Evolutionary conservation across 2,329 filamentous ascomycete genomes (phyloP), one percentile per base, ranked within the genome.

Genomic region (Paecilomyces dactylethromorphus): DNA sequence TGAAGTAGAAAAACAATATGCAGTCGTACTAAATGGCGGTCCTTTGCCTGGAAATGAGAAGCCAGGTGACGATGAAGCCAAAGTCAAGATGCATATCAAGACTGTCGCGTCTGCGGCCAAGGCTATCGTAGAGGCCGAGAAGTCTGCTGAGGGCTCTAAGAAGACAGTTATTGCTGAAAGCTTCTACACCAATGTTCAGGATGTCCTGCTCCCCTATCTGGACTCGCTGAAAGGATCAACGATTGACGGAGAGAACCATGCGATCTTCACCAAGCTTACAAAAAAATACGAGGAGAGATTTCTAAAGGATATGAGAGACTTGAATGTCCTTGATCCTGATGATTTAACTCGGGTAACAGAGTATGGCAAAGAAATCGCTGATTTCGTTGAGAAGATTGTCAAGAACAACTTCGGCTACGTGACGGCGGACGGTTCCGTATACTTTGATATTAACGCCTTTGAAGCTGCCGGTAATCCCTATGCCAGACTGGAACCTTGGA

Each of bases 371-470:
- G 87, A 96, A 69, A 97, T 97, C 68, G 91, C 90, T 53, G 79
- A 83, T 10, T 97, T 96, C 63, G 91, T 97, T 0, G 84, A 93
- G 68, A 86, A 84, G 63, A 90, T 96, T 58, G 85, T 95, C 22
- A 79, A 88, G 56, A 96, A 96, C 70, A 89, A 90, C 0, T 97
- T 92, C 66, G 93, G 88, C 1, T 97, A 97, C 69, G 78, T 76
- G 33, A 84, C 84, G 0, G 74, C 79, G 0, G 89, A 94, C 65
- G 92, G 92, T 0, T 96, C 91, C 0, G 91, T 97, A 0, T 97
- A 97, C 75, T 97, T 97, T 63, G 93, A 97, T 67, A 97, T 96
- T 63, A 80, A 82, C 3, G 85, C 90, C 0, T 97, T 96, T 68
- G 92, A 97, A 71, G 85, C 86, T 65, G 86, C 85, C 0, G 92